phyloP scores from a whole-genome alignment of 371 early-diverging fungal genomes.

The Rozella allomycis region DNA sequence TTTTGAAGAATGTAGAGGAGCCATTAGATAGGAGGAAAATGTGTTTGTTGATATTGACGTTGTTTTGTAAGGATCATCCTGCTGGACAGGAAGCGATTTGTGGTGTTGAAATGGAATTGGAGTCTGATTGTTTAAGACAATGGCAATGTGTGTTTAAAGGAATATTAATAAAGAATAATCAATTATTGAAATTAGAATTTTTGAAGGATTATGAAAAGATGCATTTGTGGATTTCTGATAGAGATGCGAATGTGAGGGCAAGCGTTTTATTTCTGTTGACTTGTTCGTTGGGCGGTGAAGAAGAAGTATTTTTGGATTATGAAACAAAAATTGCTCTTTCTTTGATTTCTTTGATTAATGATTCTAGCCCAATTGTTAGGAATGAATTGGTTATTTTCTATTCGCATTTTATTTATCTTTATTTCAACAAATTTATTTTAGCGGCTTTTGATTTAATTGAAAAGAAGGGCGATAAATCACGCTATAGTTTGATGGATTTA shows the following conservation, averaged over 20 bases:
- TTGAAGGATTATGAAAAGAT: no score
- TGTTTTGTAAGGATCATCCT: slow-evolving; percentile 58
- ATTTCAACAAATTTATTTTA: slow-evolving; percentile 30
- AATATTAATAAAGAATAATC: no score
- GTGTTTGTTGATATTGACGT: slow-evolving; percentile 74
- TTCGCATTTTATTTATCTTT: slow-evolving; percentile 38
- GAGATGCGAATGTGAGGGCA: no score
- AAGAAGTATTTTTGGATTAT: slow-evolving; percentile 33
- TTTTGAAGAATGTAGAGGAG: slow-evolving; percentile 25
- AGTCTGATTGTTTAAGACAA: no score
- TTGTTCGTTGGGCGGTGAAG: no score
- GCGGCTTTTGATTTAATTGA: slow-evolving; percentile 43
- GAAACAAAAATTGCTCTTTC: slow-evolving; percentile 42
- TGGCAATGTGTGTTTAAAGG: no score
- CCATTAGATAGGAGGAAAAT: slow-evolving; percentile 65
- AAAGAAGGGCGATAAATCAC: slow-evolving; percentile 14
- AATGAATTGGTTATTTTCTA: slow-evolving; percentile 49
- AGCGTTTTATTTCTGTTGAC: no score
- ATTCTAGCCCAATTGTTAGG: slow-evolving; percentile 61
- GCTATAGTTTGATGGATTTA: slow-evolving; percentile 1
- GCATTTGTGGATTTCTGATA: no score
- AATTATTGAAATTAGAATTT: no score
- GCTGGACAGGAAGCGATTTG: slow-evolving; percentile 61
- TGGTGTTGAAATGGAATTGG: no score
- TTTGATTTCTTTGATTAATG: slow-evolving; percentile 36